Base-by-base conservation (phyloP, 192 early-diverging fungal genomes). In the Coemansia biformis region DNA sequence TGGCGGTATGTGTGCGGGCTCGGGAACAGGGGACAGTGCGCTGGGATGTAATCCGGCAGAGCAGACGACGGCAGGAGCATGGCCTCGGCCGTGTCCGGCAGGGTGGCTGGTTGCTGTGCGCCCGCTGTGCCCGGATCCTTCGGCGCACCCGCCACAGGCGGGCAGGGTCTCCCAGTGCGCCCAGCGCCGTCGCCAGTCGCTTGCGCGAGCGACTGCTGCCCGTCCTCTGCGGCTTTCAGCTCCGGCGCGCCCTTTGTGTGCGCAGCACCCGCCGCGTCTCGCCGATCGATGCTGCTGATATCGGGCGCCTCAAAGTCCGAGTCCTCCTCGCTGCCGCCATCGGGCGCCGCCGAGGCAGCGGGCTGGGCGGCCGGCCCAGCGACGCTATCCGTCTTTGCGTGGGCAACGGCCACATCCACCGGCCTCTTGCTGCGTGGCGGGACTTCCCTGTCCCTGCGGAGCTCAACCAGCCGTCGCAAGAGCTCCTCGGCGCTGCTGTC, bases 1-100 rank as follows among this genome's bases (percentile, higher is more conserved):
- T 57, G 69, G 43, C 54, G 57, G 30, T 65, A 73, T 29, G 69
- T 65, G 48, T 73, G 69, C 8, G 69, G 69, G 43, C 63, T 61
- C 4, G 69, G 69, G 42, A 73, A 65, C 22, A n/a, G 57, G 3
- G 69, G 69, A 12, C 57, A 73, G 13, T 73, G 69, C 0, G 12
- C n/a, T 11, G 69, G 69, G 8, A 73, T 53, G 48, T 73, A 47
- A 1, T 52, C 48, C 8, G 69, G 69, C 32, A 65, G 34, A 7
- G 33, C n/a, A 5, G 44, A 19, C 14, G 38, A 24, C 8, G 62
- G 63, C 26, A 65, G 50, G 18, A 73, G 53, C 14, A 61, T 45
- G 15, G 13, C 22, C 21, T 65, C 57, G 46, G 45, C 45, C 3
- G 22, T 22, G 28, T 46, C 36, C 13, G 22, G 31, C 18, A 48